Evolutionary conservation across 441 rosid species (phyloP).

Genomic region (Aleurites moluccanus): DNA sequence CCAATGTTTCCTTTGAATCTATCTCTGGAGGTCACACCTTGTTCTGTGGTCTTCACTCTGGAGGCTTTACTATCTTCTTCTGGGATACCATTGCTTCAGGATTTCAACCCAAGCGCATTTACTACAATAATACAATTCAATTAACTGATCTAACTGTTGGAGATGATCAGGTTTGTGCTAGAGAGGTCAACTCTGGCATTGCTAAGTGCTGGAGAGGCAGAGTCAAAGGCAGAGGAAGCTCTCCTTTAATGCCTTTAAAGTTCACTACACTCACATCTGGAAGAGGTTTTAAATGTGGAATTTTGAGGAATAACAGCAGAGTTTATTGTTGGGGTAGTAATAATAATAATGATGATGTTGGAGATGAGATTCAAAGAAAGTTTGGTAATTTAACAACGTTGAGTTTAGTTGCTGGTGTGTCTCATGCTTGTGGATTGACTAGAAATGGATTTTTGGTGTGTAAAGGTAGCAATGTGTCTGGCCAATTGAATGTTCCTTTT

Average conservation of each 20-base stretch:
- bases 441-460: slow-evolving; percentile 50
- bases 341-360: slow-evolving; percentile 11
- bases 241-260: slow-evolving; percentile 3
- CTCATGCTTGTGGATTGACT: slow-evolving; percentile 73
- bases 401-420: slow-evolving; percentile 54
- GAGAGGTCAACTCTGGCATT: slow-evolving; percentile 29
- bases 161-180: slow-evolving; percentile 61
- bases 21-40: slow-evolving; percentile 55
- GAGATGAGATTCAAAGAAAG: slow-evolving; percentile 36
- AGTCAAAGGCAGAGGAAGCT: slow-evolving; percentile 16
- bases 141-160: slow-evolving; percentile 55
- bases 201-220: slow-evolving; percentile 76
- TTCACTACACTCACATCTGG: slow-evolving; percentile 58
- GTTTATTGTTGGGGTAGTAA: slow-evolving; percentile 76
- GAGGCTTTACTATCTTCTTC: slow-evolving; percentile 62
- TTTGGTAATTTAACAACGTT: slow-evolving; percentile 50
- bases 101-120: slow-evolving; percentile 48
- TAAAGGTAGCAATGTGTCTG: slow-evolving; percentile 46
- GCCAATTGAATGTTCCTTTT: slow-evolving; percentile 50
- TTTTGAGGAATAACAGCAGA: slow-evolving; percentile 31
- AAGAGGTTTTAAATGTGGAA: slow-evolving; percentile 69
- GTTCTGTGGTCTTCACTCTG: slow-evolving; percentile 71
- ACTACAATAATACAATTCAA: slow-evolving; percentile 37
- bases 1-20: slow-evolving; percentile 60
- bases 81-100: slow-evolving; percentile 47